These are phyloP conservation scores for Eucommia ulmoides DNA, from an alignment of 257 asterid genomes.

Conservation along the genomic window DNA sequence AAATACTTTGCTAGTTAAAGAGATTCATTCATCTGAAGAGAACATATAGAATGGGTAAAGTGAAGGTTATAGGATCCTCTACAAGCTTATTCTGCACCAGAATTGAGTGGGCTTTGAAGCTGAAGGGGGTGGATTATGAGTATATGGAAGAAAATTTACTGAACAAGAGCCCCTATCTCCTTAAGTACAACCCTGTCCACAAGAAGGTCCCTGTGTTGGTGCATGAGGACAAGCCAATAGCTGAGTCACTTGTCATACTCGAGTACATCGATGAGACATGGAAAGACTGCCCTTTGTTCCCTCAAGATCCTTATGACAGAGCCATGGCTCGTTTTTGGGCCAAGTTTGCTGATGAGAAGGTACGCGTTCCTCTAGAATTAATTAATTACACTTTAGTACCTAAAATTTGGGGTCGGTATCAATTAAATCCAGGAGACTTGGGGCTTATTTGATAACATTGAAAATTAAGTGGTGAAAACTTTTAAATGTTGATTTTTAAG, in stretches of 20 bases:
- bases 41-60: too few relatives aligned
- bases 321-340: constrained; percentile 46
- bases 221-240: constrained; percentile 19
- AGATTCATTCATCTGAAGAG: too few relatives aligned
- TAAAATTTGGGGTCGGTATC: background rate
- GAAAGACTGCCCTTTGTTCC: constrained; percentile 19
- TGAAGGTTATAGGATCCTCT: too few relatives aligned
- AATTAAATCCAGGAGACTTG: background rate
- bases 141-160: too few relatives aligned
- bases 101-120: too few relatives aligned
- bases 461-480: too few relatives aligned
- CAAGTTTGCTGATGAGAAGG: constrained; percentile 38
- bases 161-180: constrained; percentile 27
- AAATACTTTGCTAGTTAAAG: too few relatives aligned
- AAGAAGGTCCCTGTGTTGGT: constrained; percentile 41
- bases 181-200: constrained; percentile 30
- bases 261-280: constrained; percentile 41
- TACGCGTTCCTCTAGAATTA: background rate
- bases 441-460: too few relatives aligned
- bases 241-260: constrained; percentile 31
- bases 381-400: background rate
- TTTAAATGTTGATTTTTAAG: background rate
- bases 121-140: too few relatives aligned
- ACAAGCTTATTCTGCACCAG: too few relatives aligned
- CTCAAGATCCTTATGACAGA: constrained; percentile 29